Base-by-base conservation (phyloP, 352 stramenopile species). In the Aphanomyces invadans region DNA sequence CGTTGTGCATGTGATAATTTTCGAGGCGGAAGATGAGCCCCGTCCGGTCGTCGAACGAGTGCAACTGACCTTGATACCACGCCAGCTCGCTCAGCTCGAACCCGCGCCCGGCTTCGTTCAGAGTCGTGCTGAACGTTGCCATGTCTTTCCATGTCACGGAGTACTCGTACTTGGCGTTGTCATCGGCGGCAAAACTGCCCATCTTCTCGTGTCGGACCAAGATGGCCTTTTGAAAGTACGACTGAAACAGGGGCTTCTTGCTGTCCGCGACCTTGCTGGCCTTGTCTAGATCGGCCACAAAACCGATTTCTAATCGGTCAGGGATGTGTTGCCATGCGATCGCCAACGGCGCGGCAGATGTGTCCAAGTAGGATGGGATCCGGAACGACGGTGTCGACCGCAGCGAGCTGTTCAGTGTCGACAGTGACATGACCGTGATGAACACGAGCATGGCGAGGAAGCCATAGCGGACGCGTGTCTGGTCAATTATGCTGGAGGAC, bases 21-120 rank as follows among this genome's bases (percentile, higher is more conserved):
- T 98, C 81, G 56, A 99, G 88, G 65, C 98, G 94, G 85, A 98
- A 99, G 29, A 99, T 90, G 46, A 98, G 98, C 39, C 97, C 97
- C 19, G 95, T 99, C 52, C 97, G 92, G 80, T 99, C 97, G 73
- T 99, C 97, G 73, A 99, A 98, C 23, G 95, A 92, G 46, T 98
- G 81, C 21, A 99, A 75, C 55, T 78, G 90, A 81, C 80, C 74
- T 31, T 90, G 74, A 69, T 92, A 97, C 78, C 79, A 90, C 52
- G 80, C 73, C 26, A 99, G 79, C 71, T 98, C 95, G 57, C 82
- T 97, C 42, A 99, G 83, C 78, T 99, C 96, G 73, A 98, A 97
- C 57, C 96, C 96, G 15, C 96, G 87, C 59, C 95, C 96, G 36
- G 87, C 95, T 72, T 99, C 96, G 72, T 98, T 98, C 75, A 94